Evolutionary conservation across 73 alveolate genomes (phyloP), one percentile per base, ranked within the genome.

Genomic region (Stentor roeselii): DNA sequence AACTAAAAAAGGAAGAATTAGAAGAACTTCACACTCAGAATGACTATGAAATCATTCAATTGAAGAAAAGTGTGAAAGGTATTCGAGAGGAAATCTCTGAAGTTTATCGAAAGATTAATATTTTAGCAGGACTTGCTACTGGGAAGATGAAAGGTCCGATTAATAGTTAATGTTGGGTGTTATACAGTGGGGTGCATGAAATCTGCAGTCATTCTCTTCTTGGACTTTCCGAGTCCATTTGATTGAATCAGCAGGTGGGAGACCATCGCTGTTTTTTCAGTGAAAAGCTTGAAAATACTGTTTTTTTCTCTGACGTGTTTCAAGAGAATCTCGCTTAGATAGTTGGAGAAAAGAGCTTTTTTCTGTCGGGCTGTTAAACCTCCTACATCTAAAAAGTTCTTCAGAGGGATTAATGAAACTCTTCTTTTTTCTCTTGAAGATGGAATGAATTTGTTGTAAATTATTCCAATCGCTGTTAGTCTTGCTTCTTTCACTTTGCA

Each of bases 1-100:
- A 67, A 67, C 37, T 21, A 34, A 67, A 67, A 67, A 67, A 67
- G 34, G 80, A 67, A 34, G 37, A 67, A 67, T 34, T 67, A 30
- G 37, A 21, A 27, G 80, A 67, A 32, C 80, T 67, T 21, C 21
- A 34, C 21, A 67, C 80, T 27, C 37, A 67, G n/a, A 67, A 32
- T 21, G 80, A 67, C 27, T 32, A 67, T 21, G 80, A 21, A 67
- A 67, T 67, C 34, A 21, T 67, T 15, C 41, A 67, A 1, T 21
- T 67, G 2, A 67, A 67, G 11, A 67, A 21, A 1, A 21, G 41
- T 21, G 80, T 67, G 37, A 67, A 67, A 67, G 67, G 6, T 50
- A 50, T 50, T 50, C 6, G 67, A 21, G 67, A 50, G 21, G 67
- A 50, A 50, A 6, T 50, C 21, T 11, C 67, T 50, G 67, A 50